Conservation (phyloP, 2,329 filamentous ascomycete species). For the Verticillium longisporum region DNA sequence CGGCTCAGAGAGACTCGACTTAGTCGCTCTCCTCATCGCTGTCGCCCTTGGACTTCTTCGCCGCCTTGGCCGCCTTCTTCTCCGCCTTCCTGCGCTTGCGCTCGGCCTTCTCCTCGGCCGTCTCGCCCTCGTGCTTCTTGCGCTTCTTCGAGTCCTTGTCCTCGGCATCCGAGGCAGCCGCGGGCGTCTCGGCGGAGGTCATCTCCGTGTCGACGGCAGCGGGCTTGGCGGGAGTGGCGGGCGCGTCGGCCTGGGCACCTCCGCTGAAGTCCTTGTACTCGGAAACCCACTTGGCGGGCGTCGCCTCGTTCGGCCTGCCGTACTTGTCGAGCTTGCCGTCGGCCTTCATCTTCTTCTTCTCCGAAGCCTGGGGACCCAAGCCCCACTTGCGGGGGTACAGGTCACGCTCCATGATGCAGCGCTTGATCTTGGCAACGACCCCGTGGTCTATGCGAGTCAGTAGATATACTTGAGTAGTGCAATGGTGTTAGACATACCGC, state of each 20-base stretch:
- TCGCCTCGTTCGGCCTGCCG: constrained; percentile 85
- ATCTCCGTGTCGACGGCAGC: constrained; percentile 23
- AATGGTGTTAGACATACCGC: constrained; percentile 26
- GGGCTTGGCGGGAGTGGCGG: constrained; percentile 32
- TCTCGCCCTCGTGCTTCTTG: constrained; percentile 79
- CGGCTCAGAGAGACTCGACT: constrained; percentile 10
- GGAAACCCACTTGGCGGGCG: constrained; percentile 84
- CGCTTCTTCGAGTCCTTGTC: constrained; percentile 59
- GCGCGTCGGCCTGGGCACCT: constrained; percentile 36
- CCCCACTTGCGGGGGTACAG: constrained; percentile 97
- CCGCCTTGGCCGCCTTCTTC: constrained; percentile 51
- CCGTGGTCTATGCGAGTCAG: constrained; percentile 61
- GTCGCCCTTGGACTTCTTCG: constrained; percentile 47
- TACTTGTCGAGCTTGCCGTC: constrained; percentile 98
- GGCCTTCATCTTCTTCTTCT: constrained; percentile 99
- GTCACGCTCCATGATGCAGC: constrained; percentile 99
- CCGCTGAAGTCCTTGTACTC: constrained; percentile 88
- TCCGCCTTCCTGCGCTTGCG: constrained; percentile 54
- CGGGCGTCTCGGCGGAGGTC: constrained; percentile 20
- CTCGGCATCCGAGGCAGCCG: constrained; percentile 26
- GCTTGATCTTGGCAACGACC: constrained; percentile 97
- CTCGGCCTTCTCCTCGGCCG: constrained; percentile 59
- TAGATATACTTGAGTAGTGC: neutral
- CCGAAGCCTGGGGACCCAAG: constrained; percentile 80
- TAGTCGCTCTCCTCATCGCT: constrained; percentile 48